phyloP scores from a whole-genome alignment of 1,139 yeast species.

The Pichia sp. region DNA sequence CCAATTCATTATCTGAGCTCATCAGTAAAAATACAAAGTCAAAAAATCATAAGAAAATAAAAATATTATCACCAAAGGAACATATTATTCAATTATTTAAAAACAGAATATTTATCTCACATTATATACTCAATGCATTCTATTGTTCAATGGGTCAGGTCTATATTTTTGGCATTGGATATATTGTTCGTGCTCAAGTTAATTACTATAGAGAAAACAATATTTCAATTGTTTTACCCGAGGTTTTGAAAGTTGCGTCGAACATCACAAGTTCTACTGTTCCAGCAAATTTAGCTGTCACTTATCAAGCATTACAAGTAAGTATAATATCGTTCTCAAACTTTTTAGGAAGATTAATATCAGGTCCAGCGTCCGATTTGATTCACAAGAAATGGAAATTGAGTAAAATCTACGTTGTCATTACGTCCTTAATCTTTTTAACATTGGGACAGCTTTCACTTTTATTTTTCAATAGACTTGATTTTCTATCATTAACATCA shows the following conservation, averaged over 20 bases:
- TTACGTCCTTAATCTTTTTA: conserved; percentile 42
- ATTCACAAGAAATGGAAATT: conserved; percentile 44
- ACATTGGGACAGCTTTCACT: conserved; percentile 36
- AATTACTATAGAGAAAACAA: conserved; percentile 21
- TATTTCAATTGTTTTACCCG: conserved; percentile 20
- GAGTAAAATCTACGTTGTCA: conserved; percentile 65
- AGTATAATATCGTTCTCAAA: conserved; percentile 63
- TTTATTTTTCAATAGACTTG: conserved; percentile 31
- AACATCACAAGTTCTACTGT: neutral
- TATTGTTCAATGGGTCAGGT: conserved; percentile 73
- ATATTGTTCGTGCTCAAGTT: conserved; percentile 52
- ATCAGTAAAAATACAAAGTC: neutral
- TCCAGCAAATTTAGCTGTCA: conserved; percentile 21
- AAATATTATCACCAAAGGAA: conserved; percentile 15
- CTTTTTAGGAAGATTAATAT: conserved; percentile 58
- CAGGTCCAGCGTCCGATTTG: conserved; percentile 65
- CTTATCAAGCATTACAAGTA: conserved; percentile 64
- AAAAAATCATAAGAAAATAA: conserved; percentile 1
- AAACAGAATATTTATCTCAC: conserved; percentile 37
- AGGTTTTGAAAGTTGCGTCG: conserved; percentile 19
- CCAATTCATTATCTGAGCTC: neutral
- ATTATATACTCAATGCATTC: conserved; percentile 50
- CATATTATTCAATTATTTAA: conserved; percentile 24
- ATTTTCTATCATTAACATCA: conserved; percentile 45
- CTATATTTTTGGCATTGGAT: conserved; percentile 72